Percentiles rank a stretch among this genome's conserved stretches.
phyloP scores from a whole-genome alignment of 768 basidiomycete genomes.

The Collybia sordida region DNA sequence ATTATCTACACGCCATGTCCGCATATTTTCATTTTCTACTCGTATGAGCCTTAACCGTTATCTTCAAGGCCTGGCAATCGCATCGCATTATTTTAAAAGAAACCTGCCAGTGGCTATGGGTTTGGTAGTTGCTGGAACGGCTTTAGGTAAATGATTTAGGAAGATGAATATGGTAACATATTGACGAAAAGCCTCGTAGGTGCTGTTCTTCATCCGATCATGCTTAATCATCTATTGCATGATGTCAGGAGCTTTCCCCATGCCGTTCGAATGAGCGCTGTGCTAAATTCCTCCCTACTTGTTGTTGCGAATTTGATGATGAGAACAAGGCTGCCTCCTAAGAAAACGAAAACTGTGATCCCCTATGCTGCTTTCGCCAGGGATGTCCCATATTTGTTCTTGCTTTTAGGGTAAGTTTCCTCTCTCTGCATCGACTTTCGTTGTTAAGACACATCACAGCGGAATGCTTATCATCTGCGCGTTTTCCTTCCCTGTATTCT shows the following conservation, averaged over 20 bases:
- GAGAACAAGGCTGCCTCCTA: conserved; percentile 34
- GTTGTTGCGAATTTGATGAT: conserved; percentile 31
- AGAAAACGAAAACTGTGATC: conserved; percentile 16
- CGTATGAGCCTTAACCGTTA: background rate
- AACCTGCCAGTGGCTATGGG: conserved; percentile 50
- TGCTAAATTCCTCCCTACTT: conserved; percentile 31
- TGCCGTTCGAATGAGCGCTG: conserved; percentile 38
- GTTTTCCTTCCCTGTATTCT: conserved; percentile 48
- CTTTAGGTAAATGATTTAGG: conserved; percentile 8
- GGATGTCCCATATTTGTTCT: conserved; percentile 28
- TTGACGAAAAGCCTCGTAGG: conserved; percentile 25
- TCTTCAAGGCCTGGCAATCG: conserved; percentile 33
- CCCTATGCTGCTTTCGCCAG: conserved; percentile 25
- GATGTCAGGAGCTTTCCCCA: conserved; percentile 37
- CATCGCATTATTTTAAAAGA: conserved; percentile 50
- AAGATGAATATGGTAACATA: background rate
- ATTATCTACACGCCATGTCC: conserved; percentile 38
- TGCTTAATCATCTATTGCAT: conserved; percentile 50
- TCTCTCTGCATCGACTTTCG: background rate
- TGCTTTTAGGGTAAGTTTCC: conserved; percentile 15
- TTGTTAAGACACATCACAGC: conserved; percentile 10
- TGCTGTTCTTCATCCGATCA: conserved; percentile 55
- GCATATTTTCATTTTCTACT: background rate
- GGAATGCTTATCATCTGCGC: conserved; percentile 30
- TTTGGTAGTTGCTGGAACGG: conserved; percentile 29